Evolutionary conservation across 1,139 yeast genomes (phyloP), one percentile per base, ranked within the genome.

Genomic region (Kurtzmaniella quercitrusa): DNA sequence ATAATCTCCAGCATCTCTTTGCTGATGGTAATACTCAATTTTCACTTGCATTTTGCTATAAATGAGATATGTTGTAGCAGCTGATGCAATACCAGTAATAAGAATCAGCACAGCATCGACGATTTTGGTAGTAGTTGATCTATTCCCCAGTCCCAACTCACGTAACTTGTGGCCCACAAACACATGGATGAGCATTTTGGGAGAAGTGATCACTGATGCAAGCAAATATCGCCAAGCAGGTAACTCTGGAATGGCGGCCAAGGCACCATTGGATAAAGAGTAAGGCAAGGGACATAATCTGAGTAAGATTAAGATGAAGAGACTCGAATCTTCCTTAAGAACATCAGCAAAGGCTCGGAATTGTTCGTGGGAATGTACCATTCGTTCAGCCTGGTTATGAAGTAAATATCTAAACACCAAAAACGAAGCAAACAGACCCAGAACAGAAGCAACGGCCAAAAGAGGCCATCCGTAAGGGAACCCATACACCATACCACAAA

Each of bases 221-320:
- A 82, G 59, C 7, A 82, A 69, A 60, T 85, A 93, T 25, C 82
- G 79, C 40, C 62, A 48, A 1, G 81, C 67, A 0, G 83, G 70
- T 15, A 90, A 73, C 25, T 87, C 85, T 0, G 95, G 96, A 18
- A 91, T 77, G 2, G 93, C 85, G 5, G 95, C 93, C 51, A 93
- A 72, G 0, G 95, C 97, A 3, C 97, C 98, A 57, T 93, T 93
- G 0, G 95, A 85, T 38, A 91, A 68, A 3, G 96, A 88, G 59
- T 91, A 93, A 0, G 98, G 98, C 54, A 91, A 75, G 0, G 98
- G 98, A 54, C 97, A 89, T 46, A 91, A 64, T 45, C 97, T 71
- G 38, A 93, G 76, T 59, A 91, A 71, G 44, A 84, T 76, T 44
- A 93, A 65, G 37, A 93, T 63, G 48, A 81, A 60, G 47, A 90